Percentiles rank a stretch among this genome's conserved stretches.
Conservation (phyloP, 2,329 filamentous ascomycete species). For the Pyrenophora seminiperda region DNA sequence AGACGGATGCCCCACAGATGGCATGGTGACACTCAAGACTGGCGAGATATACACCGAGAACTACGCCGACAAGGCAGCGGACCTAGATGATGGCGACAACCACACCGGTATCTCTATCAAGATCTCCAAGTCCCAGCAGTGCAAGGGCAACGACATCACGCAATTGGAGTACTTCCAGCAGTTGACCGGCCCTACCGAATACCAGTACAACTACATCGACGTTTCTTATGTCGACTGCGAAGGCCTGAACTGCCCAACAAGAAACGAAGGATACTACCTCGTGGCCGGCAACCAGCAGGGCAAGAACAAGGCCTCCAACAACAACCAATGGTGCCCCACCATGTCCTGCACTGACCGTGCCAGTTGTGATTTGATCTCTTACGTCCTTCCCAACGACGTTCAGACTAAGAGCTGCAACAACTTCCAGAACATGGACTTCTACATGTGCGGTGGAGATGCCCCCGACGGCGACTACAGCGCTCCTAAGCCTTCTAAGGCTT, state of each 20-base stretch:
- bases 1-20: constrained; percentile 29
- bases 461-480: constrained; percentile 25
- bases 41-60: constrained; percentile 43
- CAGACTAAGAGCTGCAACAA: constrained; percentile 42
- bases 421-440: constrained; percentile 38
- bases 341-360: constrained; percentile 29
- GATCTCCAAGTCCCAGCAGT: constrained; percentile 41
- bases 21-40: constrained; percentile 32
- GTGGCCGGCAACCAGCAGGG: constrained; percentile 29
- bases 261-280: constrained; percentile 43
- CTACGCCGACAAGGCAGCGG: constrained; percentile 22
- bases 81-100: constrained; percentile 3
- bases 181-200: constrained; percentile 12
- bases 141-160: constrained; percentile 37
- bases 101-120: constrained; percentile 48
- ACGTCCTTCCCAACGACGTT: constrained; percentile 39
- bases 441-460: constrained; percentile 42
- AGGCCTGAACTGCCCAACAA: constrained; percentile 38
- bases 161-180: constrained; percentile 48
- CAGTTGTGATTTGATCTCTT: constrained; percentile 38
- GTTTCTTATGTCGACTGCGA: constrained; percentile 48
- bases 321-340: constrained; percentile 42
- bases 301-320: constrained; percentile 18
- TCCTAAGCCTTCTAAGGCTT: constrained; percentile 10
- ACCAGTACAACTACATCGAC: constrained; percentile 43